Base-by-base conservation (phyloP, 2,329 filamentous ascomycete species). In the Phoma sp. region DNA sequence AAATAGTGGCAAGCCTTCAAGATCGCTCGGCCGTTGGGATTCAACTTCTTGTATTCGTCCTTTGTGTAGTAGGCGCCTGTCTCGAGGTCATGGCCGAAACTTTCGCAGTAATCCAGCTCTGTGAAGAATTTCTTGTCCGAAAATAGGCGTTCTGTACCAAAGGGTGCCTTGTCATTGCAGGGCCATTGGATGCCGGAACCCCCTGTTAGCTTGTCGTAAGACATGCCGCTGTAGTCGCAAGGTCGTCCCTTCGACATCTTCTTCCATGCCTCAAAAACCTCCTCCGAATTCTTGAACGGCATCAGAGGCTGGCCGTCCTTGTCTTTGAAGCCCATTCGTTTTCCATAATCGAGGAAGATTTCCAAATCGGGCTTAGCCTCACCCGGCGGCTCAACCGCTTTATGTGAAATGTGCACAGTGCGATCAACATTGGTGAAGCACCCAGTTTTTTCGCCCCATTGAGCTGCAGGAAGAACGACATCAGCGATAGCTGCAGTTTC, bases 1-100 rank as follows among this genome's bases (percentile, higher is more conserved):
- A 43, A 41, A 33, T 48, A 55, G 19, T 39, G 36, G n/a, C 53
- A 56, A 13, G 41, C 41, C 24, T 51, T 56, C 4, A 56, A 31
- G 13, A 56, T 56, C 2, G 53, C 53, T 43, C 53, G 41, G 6
- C 53, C 47, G 17, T 49, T 40, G 7, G 53, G 53, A 7, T 56
- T 43, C 12, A 56, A 24, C 24, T 24, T 27, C 17, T 47, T 47
- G 35, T 56, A 56, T n/a, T 56, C 46, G 1, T 56, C 53, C 29
- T 55, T 56, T 7, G 46, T 36, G 43, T 50, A 56, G 21, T 46
- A 56, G 12, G 47, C 46, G 19, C 47, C 53, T 4, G 53, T 56
- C 25, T 56, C 53, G 17, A 56, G 53, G 25, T 56, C 53, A n/a
- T 56, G 53, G 8, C 53, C 53, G 38, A 56, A 56, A 41, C 53